phyloP scores from a whole-genome alignment of 495 filamentous ascomycete genomes.

The Penicillium herquei region DNA sequence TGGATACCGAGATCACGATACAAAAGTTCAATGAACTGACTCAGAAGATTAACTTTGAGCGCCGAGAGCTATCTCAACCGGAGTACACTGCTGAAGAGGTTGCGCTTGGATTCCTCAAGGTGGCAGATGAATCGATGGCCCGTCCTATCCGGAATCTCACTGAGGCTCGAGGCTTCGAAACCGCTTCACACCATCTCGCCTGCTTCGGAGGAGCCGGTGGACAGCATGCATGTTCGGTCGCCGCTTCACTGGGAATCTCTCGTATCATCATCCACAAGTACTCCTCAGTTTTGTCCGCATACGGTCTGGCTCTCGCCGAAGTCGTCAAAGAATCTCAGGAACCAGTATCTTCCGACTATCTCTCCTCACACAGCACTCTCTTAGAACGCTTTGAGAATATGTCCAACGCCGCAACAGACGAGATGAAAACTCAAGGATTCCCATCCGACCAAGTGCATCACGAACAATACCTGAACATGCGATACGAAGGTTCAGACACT shows the following conservation, averaged over 20 bases:
- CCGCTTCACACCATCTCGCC: constrained; percentile 49
- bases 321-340: constrained; percentile 53
- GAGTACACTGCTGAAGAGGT: constrained; percentile 84
- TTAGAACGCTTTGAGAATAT: constrained; percentile 34
- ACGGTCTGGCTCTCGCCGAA: constrained; percentile 53
- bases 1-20: constrained; percentile 76
- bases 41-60: constrained; percentile 70
- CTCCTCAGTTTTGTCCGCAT: constrained; percentile 52
- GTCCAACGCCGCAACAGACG: constrained; percentile 30
- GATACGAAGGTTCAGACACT: constrained; percentile 53
- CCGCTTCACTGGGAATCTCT: constrained; percentile 48
- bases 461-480: constrained; percentile 54
- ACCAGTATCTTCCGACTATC: constrained; percentile 40
- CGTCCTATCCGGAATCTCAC: constrained; percentile 55
- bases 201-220: constrained; percentile 56
- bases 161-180: constrained; percentile 51
- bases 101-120: constrained; percentile 59
- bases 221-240: constrained; percentile 54
- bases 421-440: constrained; percentile 42
- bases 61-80: constrained; percentile 51
- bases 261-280: constrained; percentile 55
- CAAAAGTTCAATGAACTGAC: constrained; percentile 76
- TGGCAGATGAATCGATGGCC: constrained; percentile 55
- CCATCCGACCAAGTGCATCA: constrained; percentile 39
- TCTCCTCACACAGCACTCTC: constrained; percentile 33